These are phyloP conservation scores for Kregervanrija delftensis DNA, from an alignment of 805 yeast species.

Conservation along the genomic window DNA sequence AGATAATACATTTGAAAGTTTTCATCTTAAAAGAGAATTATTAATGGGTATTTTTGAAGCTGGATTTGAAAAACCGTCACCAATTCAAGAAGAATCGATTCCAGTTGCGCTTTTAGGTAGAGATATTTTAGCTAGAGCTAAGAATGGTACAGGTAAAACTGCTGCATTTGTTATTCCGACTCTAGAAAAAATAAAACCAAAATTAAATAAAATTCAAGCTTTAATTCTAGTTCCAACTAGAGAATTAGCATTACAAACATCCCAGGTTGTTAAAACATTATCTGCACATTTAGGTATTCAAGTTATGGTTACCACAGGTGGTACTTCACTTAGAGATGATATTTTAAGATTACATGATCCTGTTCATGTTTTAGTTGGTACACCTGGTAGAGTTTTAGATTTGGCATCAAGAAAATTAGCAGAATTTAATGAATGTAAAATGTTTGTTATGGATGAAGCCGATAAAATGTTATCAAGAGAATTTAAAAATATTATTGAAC, in stretches of 20 bases:
- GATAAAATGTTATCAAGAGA: conserved; percentile 93
- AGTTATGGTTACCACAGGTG: conserved; percentile 98
- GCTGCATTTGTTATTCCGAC: conserved; percentile 96
- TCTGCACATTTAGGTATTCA: conserved; percentile 90
- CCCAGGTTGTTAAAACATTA: conserved; percentile 92
- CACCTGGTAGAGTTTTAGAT: conserved; percentile 96
- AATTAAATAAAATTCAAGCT: conserved; percentile 79
- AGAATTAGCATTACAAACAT: conserved; percentile 95
- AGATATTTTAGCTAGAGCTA: conserved; percentile 95
- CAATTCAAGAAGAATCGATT: conserved; percentile 94
- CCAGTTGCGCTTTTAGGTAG: conserved; percentile 94
- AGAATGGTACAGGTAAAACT: conserved; percentile 98
- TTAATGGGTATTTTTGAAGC: conserved; percentile 99
- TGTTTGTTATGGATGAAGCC: conserved; percentile 97
- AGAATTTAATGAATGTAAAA: conserved; percentile 76
- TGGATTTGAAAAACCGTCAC: conserved; percentile 96
- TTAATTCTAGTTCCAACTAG: conserved; percentile 94
- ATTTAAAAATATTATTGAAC: conserved; percentile 81
- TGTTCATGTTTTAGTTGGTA: conserved; percentile 92
- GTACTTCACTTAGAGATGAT: conserved; percentile 90
- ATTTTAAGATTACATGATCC: conserved; percentile 87
- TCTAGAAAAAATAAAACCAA: conserved; percentile 81
- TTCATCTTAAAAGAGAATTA: conserved; percentile 83
- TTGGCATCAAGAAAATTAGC: conserved; percentile 84
- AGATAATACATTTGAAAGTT: conserved; percentile 88